Evolutionary conservation across 805 yeast genomes (phyloP), one percentile per base, ranked within the genome.

Genomic region (Pichia scutulata): DNA sequence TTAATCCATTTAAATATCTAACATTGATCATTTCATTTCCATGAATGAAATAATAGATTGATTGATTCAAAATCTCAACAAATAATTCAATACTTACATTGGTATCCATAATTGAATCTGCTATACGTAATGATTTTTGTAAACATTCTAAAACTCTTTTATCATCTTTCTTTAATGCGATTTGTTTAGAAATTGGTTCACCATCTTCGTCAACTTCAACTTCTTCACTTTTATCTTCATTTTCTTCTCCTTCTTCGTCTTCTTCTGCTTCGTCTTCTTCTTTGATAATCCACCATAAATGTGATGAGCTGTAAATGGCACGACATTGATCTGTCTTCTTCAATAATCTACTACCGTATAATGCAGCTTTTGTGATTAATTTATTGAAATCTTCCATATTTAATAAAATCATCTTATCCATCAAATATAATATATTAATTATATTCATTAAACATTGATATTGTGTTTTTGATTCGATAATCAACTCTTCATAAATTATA

Each of bases 241-340:
- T 44, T 7, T 30, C 43, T 9, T 39, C 40, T 4, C 21, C 48
- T 7, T 30, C 47, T 21, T 40, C 46, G 0, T 28, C 47, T 7
- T 46, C 54, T 13, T 62, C 66, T 33, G 44, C 54, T 13, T 62
- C 66, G 28, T 59, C 67, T 30, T 56, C 54, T 42, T 65, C 75
- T 52, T 86, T 89, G 23, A 84, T 81, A 61, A 92, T 85, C 93
- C 95, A 87, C 97, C 97, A 93, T 45, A 93, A 69, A 67, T 93
- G 97, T 1, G 96, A 82, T 41, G 96, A 90, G 47, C 80, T 68
- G 63, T 86, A 88, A 7, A 89, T 95, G 0, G 96, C 83, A 16
- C 97, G 79, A 65, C 97, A 90, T 66, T 93, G 99, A 61, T 92
- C 98, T 36, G 93, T 89, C 65, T 92, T 92, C 65, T 87, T 89